Conservation (phyloP, 768 basidiomycete genomes). For the Collybiopsis luxurians region DNA sequence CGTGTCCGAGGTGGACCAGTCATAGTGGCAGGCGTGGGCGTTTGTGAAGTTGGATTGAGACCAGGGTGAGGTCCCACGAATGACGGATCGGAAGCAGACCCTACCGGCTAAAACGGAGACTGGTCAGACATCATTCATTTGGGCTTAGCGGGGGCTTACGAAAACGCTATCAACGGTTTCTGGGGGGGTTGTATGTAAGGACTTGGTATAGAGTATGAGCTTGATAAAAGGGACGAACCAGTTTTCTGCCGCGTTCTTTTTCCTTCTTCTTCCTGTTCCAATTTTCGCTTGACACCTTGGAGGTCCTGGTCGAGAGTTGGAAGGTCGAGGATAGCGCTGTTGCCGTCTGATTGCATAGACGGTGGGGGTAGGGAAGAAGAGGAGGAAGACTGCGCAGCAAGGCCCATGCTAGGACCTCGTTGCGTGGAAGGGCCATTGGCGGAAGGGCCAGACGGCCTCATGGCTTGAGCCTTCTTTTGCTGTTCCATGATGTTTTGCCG, state of each 20-base stretch:
- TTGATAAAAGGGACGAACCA: conserved; percentile 40
- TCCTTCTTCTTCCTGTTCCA: conserved; percentile 63
- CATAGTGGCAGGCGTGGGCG: conserved; percentile 16
- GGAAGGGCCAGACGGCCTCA: conserved; percentile 32
- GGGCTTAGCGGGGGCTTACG: conserved; percentile 31
- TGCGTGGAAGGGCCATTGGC: conserved; percentile 14
- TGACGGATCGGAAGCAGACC: conserved; percentile 4
- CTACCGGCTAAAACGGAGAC: conserved; percentile 7
- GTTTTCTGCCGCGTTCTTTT: conserved; percentile 75
- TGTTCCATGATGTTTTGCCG: conserved; percentile 59
- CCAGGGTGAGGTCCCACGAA: conserved; percentile 7
- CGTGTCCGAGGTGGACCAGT: conserved; percentile 34
- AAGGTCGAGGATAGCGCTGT: neutral
- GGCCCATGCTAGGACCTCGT: conserved; percentile 5
- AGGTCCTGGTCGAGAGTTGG: conserved; percentile 52
- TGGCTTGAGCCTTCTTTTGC: conserved; percentile 51
- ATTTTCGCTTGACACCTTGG: conserved; percentile 72
- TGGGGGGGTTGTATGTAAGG: conserved; percentile 23
- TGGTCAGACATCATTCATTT: conserved; percentile 9
- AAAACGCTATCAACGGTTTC: conserved; percentile 46
- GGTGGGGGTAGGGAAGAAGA: conserved; percentile 3
- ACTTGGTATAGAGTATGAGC: conserved; percentile 11
- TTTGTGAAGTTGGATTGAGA: conserved; percentile 20
- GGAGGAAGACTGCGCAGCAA: conserved; percentile 3
- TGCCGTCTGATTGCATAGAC: conserved; percentile 4